phyloP scores from a whole-genome alignment of 1,284 basidiomycete genomes.

The Tausonia pullulans region DNA sequence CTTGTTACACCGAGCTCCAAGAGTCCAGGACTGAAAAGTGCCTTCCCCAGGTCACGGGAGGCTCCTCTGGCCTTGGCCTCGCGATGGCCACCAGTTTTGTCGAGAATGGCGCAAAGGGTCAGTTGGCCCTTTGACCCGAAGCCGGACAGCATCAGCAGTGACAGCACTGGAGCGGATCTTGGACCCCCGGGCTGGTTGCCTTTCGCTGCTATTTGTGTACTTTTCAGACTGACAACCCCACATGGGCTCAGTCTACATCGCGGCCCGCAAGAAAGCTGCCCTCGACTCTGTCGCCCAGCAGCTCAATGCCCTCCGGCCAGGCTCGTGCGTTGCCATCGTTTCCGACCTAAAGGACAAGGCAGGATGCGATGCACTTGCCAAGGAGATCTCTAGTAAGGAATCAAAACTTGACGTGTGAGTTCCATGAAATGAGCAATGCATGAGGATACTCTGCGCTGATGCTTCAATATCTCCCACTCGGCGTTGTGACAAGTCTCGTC shows the following conservation, averaged over 20 bases:
- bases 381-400: conserved; percentile 56
- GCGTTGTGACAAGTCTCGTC: conserved; percentile 37
- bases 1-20: too few species aligned
- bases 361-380: conserved; percentile 62
- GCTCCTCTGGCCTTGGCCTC: conserved; percentile 56
- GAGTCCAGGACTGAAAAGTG: too few species aligned
- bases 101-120: conserved; percentile 61
- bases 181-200: too few species aligned
- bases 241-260: conserved; percentile 52
- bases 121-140: not conserved
- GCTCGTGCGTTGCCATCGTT: conserved; percentile 52
- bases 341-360: conserved; percentile 67
- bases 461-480: too few species aligned
- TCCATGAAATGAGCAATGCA: too few species aligned
- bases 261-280: conserved; percentile 64
- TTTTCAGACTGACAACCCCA: not conserved
- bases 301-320: conserved; percentile 32
- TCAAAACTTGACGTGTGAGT: conserved; percentile 50
- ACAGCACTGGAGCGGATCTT: too few species aligned
- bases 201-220: too few species aligned
- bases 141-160: too few species aligned
- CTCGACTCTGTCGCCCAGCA: conserved; percentile 51
- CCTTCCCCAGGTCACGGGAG: not conserved
- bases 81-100: conserved; percentile 72
- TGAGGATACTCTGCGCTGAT: too few species aligned